Percentiles rank a stretch among this genome's conserved stretches.
phyloP scores from a whole-genome alignment of 1,139 yeast genomes.

The Torulaspora pretoriensis region DNA sequence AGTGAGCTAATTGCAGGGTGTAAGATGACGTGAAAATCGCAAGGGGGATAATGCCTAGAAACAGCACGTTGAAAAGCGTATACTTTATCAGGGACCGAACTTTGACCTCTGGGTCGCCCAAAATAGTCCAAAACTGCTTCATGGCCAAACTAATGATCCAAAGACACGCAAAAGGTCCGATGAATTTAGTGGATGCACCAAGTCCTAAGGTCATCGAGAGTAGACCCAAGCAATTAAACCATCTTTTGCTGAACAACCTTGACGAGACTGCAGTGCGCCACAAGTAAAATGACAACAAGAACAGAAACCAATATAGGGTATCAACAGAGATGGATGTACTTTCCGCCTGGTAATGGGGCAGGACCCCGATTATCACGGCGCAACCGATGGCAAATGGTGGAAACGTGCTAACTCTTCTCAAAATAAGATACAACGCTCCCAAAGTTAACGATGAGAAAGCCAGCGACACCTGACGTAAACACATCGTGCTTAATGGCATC shows the following conservation, averaged over 20 bases:
- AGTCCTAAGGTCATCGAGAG: slow-evolving; percentile 54
- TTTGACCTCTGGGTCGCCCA: slow-evolving; percentile 53
- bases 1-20: slow-evolving; percentile 46
- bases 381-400: slow-evolving; percentile 45
- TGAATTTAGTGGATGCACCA: slow-evolving; percentile 47
- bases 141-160: slow-evolving; percentile 48
- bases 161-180: slow-evolving; percentile 49
- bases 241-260: slow-evolving; percentile 40
- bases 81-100: slow-evolving; percentile 38
- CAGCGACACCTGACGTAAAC: slow-evolving; percentile 54
- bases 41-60: slow-evolving; percentile 47
- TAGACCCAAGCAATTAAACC: slow-evolving; percentile 44
- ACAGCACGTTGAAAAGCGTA: slow-evolving; percentile 36
- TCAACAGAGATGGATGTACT: slow-evolving; percentile 51
- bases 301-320: slow-evolving; percentile 46
- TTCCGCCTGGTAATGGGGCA: slow-evolving; percentile 51
- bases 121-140: slow-evolving; percentile 49
- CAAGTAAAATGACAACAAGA: slow-evolving; percentile 43
- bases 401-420: slow-evolving; percentile 48
- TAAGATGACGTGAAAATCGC: slow-evolving; percentile 47
- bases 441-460: slow-evolving; percentile 47
- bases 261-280: slow-evolving; percentile 43
- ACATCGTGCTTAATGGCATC: slow-evolving; percentile 39
- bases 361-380: slow-evolving; percentile 45
- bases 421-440: slow-evolving; percentile 45